phyloP scores from a whole-genome alignment of 2,329 filamentous ascomycete genomes.

The Colletotrichum orbiculare region DNA sequence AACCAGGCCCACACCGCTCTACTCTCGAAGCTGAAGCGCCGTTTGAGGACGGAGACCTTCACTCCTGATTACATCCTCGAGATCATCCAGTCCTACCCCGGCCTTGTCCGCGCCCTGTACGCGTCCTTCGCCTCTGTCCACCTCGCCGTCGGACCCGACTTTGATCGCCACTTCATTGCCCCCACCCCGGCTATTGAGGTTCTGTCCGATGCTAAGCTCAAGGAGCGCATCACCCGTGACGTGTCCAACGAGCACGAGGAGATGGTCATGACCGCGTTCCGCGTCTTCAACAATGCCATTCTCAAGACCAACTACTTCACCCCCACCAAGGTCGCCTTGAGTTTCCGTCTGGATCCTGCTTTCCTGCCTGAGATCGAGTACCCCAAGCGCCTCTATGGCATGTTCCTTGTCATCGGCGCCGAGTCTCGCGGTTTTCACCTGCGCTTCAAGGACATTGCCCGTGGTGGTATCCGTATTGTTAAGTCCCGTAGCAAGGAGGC shows the following conservation, averaged over 20 bases:
- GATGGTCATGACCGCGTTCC: slow-evolving; percentile 98
- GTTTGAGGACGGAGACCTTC: slow-evolving; percentile 95
- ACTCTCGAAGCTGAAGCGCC: slow-evolving; percentile 84
- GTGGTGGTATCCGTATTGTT: slow-evolving; percentile 97
- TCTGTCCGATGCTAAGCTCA: slow-evolving; percentile 78
- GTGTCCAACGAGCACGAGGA: slow-evolving; percentile 93
- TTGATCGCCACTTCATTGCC: slow-evolving; percentile 61
- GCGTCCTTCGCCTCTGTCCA: slow-evolving; percentile 92
- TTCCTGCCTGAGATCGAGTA: slow-evolving; percentile 96
- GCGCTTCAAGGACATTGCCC: slow-evolving; percentile 95
- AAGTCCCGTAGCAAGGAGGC: slow-evolving; percentile 97
- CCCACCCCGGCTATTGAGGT: slow-evolving; percentile 72
- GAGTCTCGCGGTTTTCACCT: slow-evolving; percentile 98
- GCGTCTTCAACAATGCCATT: slow-evolving; percentile 91
- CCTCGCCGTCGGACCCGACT: slow-evolving; percentile 65
- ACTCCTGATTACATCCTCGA: slow-evolving; percentile 98
- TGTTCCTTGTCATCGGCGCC: slow-evolving; percentile 98
- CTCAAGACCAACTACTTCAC: slow-evolving; percentile 99
- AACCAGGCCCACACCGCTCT: slow-evolving; percentile 58
- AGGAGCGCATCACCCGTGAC: slow-evolving; percentile 82
- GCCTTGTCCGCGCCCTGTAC: slow-evolving; percentile 87
- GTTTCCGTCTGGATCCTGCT: slow-evolving; percentile 89
- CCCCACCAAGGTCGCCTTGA: slow-evolving; percentile 96
- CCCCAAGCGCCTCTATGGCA: slow-evolving; percentile 91
- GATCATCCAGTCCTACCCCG: slow-evolving; percentile 92